A percentile compares a stretch with the other conserved stretches of the same genome.
Conservation (phyloP, 1,284 basidiomycete species). For the Ustilago sp. region DNA sequence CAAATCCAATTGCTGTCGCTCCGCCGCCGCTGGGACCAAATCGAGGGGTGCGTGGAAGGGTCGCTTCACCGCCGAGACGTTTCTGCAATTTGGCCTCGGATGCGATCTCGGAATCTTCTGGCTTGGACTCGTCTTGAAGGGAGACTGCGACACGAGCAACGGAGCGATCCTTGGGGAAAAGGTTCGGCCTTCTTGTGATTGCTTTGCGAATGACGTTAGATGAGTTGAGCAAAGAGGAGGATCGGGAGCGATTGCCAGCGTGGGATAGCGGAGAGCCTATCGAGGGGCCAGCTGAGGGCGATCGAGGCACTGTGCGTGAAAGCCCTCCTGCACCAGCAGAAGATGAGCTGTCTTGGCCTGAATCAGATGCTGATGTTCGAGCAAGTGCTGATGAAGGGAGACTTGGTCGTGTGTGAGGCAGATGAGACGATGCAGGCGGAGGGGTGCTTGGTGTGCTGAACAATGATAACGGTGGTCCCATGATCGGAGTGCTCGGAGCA, state of each 20-base stretch:
- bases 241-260: conserved; percentile 23
- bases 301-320: conserved; percentile 18
- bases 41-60: conserved; percentile 42
- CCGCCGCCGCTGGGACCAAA: conserved; percentile 21
- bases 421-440: conserved; percentile 24
- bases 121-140: conserved; percentile 59
- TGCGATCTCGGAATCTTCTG: conserved; percentile 62
- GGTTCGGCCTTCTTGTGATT: conserved; percentile 41
- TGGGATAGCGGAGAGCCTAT: conserved; percentile 28
- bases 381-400: conserved; percentile 23
- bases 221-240: conserved; percentile 30
- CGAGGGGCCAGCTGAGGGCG: conserved; percentile 23
- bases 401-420: conserved; percentile 3
- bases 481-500: conserved; percentile 30
- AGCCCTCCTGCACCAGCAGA: conserved; percentile 25
- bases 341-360: conserved; percentile 49
- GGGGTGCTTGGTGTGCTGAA: conserved; percentile 34
- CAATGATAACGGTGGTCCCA: conserved; percentile 37
- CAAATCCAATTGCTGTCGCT: not conserved
- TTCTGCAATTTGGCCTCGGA: conserved; percentile 67
- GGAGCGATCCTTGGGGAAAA: conserved; percentile 50
- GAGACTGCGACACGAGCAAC: conserved; percentile 63
- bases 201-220: conserved; percentile 43
- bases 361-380: conserved; percentile 41
- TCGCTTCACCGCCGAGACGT: conserved; percentile 44